Conservation (phyloP, 345 rosid species). For the Excoecaria cochinchinensis region DNA sequence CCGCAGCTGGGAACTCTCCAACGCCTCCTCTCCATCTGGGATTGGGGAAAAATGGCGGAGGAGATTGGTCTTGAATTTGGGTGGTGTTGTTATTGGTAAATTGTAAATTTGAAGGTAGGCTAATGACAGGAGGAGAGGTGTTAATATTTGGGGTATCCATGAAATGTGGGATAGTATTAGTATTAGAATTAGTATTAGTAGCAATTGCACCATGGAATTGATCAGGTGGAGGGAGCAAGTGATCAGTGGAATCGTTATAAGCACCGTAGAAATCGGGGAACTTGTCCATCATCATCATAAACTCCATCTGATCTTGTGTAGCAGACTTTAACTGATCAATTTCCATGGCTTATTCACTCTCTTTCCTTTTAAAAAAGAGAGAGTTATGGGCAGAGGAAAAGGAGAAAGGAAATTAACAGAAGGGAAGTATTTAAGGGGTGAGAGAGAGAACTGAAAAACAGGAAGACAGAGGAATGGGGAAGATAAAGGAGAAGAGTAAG, state of each 20-base stretch:
- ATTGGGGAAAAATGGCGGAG: constrained; percentile 5
- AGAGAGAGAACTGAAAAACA: constrained; percentile 5
- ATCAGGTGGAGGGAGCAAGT: constrained; percentile 12
- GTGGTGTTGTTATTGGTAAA: constrained; percentile 4
- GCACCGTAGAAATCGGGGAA: constrained; percentile 31
- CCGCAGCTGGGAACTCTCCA: constrained; percentile 19
- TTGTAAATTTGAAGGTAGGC: constrained; percentile 14
- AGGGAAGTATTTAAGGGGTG: background rate
- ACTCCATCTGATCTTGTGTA: constrained; percentile 39
- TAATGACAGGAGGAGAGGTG: background rate
- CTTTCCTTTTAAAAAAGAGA: background rate
- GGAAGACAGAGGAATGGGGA: constrained; percentile 42
- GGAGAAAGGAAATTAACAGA: background rate
- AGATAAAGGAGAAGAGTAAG: constrained; percentile 33
- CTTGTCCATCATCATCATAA: constrained; percentile 44
- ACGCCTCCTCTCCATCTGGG: constrained; percentile 22
- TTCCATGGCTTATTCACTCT: constrained; percentile 37
- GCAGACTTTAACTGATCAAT: constrained; percentile 34
- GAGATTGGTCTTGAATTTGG: constrained; percentile 19
- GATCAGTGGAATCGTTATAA: constrained; percentile 16
- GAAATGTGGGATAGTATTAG: constrained; percentile 22
- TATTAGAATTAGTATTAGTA: background rate
- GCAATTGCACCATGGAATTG: constrained; percentile 21
- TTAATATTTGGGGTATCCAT: constrained; percentile 15
- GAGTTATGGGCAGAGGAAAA: background rate